Evolutionary conservation across 345 rosid species (phyloP).

Genomic region (Combretum micranthum): DNA sequence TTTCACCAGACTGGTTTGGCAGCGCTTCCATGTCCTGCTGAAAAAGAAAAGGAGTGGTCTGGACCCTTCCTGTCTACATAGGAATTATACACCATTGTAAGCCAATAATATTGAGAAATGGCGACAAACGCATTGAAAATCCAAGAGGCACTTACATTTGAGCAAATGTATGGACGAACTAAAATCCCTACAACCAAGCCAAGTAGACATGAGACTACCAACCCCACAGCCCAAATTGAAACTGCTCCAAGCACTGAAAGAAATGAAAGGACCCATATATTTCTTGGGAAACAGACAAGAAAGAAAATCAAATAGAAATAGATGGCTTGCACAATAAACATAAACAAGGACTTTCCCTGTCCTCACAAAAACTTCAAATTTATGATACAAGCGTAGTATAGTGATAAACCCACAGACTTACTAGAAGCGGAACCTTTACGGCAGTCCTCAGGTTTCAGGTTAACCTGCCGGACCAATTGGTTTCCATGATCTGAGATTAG

Average conservation of each 20-base stretch:
- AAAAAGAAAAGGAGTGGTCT: constrained; percentile 14
- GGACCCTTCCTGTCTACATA: constrained; percentile 59
- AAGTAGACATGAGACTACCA: constrained; percentile 30
- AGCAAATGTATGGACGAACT: constrained; percentile 23
- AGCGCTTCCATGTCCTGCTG: constrained; percentile 64
- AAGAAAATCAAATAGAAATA: background rate
- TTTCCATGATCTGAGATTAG: constrained; percentile 61
- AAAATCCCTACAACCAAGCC: constrained; percentile 31
- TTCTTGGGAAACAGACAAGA: background rate
- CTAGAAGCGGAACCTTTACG: constrained; percentile 36
- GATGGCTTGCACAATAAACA: background rate
- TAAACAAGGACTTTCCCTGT: background rate
- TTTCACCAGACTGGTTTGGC: constrained; percentile 54
- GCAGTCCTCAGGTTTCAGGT: constrained; percentile 61
- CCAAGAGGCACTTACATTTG: constrained; percentile 30
- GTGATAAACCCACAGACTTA: constrained; percentile 7
- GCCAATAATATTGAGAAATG: constrained; percentile 10
- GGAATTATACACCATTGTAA: constrained; percentile 12
- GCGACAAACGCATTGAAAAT: background rate
- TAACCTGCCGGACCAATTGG: constrained; percentile 45
- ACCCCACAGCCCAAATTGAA: constrained; percentile 27
- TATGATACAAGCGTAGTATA: background rate
- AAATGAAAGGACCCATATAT: background rate
- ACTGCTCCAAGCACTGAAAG: constrained; percentile 26
- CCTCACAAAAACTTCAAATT: background rate